A percentile compares a stretch with the other conserved stretches of the same genome.
These are phyloP conservation scores for Castanospermum australe DNA, from an alignment of 306 rosid species.

Conservation along the genomic window DNA sequence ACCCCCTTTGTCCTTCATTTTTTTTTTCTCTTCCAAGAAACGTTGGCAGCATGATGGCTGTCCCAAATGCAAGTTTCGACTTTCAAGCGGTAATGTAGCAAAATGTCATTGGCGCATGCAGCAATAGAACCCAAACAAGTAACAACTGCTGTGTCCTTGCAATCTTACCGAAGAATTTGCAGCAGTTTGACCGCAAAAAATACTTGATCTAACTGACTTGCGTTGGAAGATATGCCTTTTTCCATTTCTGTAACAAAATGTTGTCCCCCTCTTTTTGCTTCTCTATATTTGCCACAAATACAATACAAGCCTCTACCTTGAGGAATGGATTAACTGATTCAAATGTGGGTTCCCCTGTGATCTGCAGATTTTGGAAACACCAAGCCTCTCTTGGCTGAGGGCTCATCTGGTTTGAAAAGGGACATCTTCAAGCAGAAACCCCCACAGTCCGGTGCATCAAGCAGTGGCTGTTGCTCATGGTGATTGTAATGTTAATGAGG, in stretches of 20 bases:
- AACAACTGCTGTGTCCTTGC: background rate
- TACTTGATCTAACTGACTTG: background rate
- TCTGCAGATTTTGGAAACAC: conserved; percentile 75
- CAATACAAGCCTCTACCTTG: background rate
- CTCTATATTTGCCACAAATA: background rate
- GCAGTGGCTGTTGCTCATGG: conserved; percentile 63
- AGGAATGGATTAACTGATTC: background rate
- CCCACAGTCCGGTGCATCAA: conserved; percentile 43
- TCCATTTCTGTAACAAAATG: background rate
- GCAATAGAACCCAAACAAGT: background rate
- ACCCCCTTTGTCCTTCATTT: background rate
- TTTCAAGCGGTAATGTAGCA: background rate
- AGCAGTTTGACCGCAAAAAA: background rate
- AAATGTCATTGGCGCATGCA: background rate
- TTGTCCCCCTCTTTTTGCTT: background rate
- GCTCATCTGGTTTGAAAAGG: conserved; percentile 68
- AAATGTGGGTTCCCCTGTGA: conserved; percentile 11
- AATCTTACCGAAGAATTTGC: background rate
- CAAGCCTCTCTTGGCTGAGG: conserved; percentile 77
- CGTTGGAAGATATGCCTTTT: background rate
- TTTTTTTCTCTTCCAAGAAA: background rate
- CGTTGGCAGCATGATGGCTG: background rate
- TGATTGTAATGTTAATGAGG: conserved; percentile 23
- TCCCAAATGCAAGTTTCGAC: background rate
- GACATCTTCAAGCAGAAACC: conserved; percentile 67